Evolutionary conservation across 768 basidiomycete species (phyloP), one percentile per base, ranked within the genome.

Genomic region (Dioszegia aurantiaca): DNA sequence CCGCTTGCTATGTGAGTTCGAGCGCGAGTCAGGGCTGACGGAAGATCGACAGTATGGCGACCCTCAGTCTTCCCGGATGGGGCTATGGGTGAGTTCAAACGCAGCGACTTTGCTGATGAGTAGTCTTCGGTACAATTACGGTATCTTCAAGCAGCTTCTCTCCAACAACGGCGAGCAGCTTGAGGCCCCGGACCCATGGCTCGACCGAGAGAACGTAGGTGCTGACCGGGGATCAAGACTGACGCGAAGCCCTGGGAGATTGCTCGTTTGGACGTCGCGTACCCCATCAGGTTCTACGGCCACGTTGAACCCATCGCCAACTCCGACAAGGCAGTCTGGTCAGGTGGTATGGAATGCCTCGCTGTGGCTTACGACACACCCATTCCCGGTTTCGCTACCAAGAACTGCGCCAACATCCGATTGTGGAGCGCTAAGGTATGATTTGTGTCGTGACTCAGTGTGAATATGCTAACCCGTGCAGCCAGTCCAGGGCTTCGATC

Each of bases 361-460:
- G 94, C 94, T 0, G 83, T 92, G 42, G 94, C 93, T 0, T 93
- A 94, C 72, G 94, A 97, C 73, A 86, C 90, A 19, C 94, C 94
- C 80, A 88, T 98, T 65, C 55, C 55, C 4, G 70, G 70, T 23
- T 69, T 56, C 47, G 60, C 45, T 9, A 69, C 67, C 44, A 72
- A 67, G 77, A 91, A 86, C 61, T 91, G 89, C 49, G 93, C 94
- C 80, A 97, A 95, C 77, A 79, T 97, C 65, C 81, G 80, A 26
- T 64, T 81, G 4, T 82, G 80, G 80, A 69, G 55, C 12, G 72
- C 76, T 85, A 55, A 58, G 55, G 55, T 56, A 26, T 39, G 45
- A n/a, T 33, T 33, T 14, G 14, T 30, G 24, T 10, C 12, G 19
- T 36, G 6, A 26, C 19, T 17, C 21, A 5, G 19, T n/a, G 19